Conservation (phyloP, 768 basidiomycete species). For the Rhodocollybia butyracea region DNA sequence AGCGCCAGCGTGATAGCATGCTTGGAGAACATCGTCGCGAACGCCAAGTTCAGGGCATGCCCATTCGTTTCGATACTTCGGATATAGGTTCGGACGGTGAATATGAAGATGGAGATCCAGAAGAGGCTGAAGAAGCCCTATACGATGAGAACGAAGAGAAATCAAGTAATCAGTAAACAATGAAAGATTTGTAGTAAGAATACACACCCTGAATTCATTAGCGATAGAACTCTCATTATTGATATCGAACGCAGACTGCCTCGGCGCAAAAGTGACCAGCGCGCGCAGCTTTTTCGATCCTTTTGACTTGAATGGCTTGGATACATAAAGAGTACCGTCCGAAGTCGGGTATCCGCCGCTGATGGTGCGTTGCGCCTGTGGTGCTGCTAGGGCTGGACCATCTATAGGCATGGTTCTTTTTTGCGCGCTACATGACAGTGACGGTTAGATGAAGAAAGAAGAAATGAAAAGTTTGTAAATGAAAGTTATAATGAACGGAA, state of each 20-base stretch:
- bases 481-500: neutral
- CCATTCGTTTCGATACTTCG: conserved; percentile 76
- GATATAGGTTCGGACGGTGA: conserved; percentile 75
- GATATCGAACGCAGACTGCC: conserved; percentile 83
- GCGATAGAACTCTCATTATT: conserved; percentile 66
- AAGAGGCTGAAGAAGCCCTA: conserved; percentile 95
- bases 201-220: conserved; percentile 84
- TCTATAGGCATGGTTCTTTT: conserved; percentile 3
- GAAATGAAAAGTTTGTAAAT: too few relatives aligned
- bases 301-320: conserved; percentile 71
- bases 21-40: conserved; percentile 84
- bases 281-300: conserved; percentile 77
- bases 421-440: neutral
- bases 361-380: conserved; percentile 23
- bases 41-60: conserved; percentile 70
- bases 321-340: conserved; percentile 69
- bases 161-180: too few relatives aligned
- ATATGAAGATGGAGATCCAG: conserved; percentile 87
- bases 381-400: too few relatives aligned
- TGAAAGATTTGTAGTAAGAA: too few relatives aligned
- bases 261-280: conserved; percentile 80
- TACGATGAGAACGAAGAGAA: conserved; percentile 1
- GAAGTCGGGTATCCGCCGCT: conserved; percentile 48
- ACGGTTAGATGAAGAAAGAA: neutral
- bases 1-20: conserved; percentile 82